A percentile compares a stretch with the other conserved stretches of the same genome.
Evolutionary conservation across 306 rosid species (phyloP).

Genomic region (Vicia villosa): DNA sequence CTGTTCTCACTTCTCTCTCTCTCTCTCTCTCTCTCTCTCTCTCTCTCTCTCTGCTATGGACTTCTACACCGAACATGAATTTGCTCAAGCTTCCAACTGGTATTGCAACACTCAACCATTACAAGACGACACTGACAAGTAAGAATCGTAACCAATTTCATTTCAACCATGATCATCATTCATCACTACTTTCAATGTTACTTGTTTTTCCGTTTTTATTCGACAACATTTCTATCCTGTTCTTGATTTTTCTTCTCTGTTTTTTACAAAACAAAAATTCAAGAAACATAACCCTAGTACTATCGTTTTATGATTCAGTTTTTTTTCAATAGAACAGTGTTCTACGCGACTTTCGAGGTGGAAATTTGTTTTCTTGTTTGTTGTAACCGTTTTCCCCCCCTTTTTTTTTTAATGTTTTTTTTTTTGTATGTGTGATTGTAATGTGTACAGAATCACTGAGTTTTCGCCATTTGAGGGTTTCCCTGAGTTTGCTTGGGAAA

Average conservation of each 20-base stretch:
- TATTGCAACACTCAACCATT: neutral
- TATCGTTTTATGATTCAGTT: too few species aligned
- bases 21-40: neutral
- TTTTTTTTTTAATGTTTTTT: neutral
- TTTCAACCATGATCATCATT: neutral
- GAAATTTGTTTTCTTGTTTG: neutral
- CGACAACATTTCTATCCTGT: neutral
- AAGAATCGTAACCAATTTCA: neutral
- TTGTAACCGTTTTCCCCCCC: neutral
- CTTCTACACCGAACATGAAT: neutral
- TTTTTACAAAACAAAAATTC: too few species aligned
- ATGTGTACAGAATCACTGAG: conserved; percentile 42
- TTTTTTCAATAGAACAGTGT: too few species aligned
- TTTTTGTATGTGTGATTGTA: neutral
- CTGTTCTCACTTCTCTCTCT: neutral
- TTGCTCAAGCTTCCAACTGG: neutral
- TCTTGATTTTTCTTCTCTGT: too few species aligned
- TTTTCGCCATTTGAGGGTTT: conserved; percentile 41
- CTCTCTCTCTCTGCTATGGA: neutral
- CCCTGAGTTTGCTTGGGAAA: conserved; percentile 12
- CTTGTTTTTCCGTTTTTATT: neutral
- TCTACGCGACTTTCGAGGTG: neutral
- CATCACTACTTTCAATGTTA: neutral
- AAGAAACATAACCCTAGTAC: too few species aligned
- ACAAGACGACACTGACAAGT: neutral